These are phyloP conservation scores for Allium cepa DNA, from an alignment of 106 monocot genomes.

Conservation along the genomic window DNA sequence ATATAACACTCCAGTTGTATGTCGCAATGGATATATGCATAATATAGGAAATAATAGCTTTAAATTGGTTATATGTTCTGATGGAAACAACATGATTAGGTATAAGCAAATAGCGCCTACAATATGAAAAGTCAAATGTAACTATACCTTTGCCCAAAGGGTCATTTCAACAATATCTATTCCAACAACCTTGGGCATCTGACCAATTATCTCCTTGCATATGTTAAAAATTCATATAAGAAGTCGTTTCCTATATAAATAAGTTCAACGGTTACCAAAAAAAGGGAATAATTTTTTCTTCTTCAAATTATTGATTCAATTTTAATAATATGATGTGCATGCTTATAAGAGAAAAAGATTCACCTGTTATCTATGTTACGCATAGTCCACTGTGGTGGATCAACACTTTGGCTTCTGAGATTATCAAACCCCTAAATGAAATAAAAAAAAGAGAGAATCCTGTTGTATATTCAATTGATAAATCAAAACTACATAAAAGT, in stretches of 20 bases:
- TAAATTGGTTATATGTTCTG: neutral
- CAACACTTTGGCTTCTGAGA: slow-evolving; percentile 89
- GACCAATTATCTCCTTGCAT: slow-evolving; percentile 79
- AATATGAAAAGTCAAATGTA: neutral
- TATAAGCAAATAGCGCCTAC: neutral
- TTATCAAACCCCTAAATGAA: slow-evolving; percentile 91
- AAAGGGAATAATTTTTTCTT: no score
- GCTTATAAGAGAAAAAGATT: neutral
- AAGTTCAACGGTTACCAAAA: neutral
- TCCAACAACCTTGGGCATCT: slow-evolving; percentile 90
- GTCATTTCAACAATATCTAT: slow-evolving; percentile 98
- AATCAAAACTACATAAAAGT: neutral
- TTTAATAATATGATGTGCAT: no score
- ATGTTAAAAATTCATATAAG: slow-evolving; percentile 78
- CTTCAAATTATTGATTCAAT: no score
- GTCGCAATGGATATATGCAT: no score
- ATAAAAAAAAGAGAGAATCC: neutral
- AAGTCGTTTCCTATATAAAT: slow-evolving; percentile 62
- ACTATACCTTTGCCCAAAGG: slow-evolving; percentile 94
- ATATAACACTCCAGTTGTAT: no score
- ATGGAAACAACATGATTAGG: neutral
- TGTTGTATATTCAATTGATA: slow-evolving; percentile 1
- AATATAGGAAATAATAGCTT: neutral
- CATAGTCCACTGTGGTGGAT: slow-evolving; percentile 96
- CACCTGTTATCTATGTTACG: slow-evolving; percentile 95